phyloP scores from a whole-genome alignment of 2,329 filamentous ascomycete species.

The Huntiella omanensis region DNA sequence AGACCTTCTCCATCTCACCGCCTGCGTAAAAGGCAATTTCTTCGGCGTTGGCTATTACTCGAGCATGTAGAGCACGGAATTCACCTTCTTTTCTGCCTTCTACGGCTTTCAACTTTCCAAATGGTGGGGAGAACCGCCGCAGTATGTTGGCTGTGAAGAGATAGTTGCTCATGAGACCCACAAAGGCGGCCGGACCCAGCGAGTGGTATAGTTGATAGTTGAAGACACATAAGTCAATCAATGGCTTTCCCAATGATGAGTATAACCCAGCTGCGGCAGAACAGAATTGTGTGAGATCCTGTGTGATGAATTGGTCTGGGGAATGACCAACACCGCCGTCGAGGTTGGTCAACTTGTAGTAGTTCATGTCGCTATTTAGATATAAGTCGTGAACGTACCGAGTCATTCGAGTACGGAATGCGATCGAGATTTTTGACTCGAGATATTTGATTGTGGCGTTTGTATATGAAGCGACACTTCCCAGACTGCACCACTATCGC shows the following conservation, averaged over 20 bases:
- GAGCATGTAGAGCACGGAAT: slow-evolving; percentile 76
- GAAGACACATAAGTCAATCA: slow-evolving; percentile 94
- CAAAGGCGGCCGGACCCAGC: slow-evolving; percentile 70
- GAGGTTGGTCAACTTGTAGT: slow-evolving; percentile 84
- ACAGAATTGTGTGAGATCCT: slow-evolving; percentile 91
- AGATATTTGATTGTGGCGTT: slow-evolving; percentile 99
- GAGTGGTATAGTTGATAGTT: slow-evolving; percentile 94
- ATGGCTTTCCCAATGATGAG: slow-evolving; percentile 90
- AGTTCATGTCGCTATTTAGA: slow-evolving; percentile 83
- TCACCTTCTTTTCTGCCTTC: slow-evolving; percentile 91
- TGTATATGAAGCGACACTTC: slow-evolving; percentile 84
- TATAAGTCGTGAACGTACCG: slow-evolving; percentile 96
- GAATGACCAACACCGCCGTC: slow-evolving; percentile 85
- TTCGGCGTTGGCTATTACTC: slow-evolving; percentile 89
- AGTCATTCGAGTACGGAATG: slow-evolving; percentile 85
- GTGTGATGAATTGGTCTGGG: slow-evolving; percentile 92
- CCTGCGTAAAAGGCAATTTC: slow-evolving; percentile 96
- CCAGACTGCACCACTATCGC: slow-evolving; percentile 68
- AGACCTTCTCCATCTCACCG: slow-evolving; percentile 83
- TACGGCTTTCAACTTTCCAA: slow-evolving; percentile 90
- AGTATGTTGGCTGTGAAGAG: slow-evolving; percentile 84
- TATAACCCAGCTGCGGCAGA: slow-evolving; percentile 81
- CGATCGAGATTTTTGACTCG: slow-evolving; percentile 94
- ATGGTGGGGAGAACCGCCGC: slow-evolving; percentile 75
- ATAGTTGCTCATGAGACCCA: slow-evolving; percentile 78